phyloP scores from a whole-genome alignment of 352 stramenopile genomes.

The Phytopythium delawarense region DNA sequence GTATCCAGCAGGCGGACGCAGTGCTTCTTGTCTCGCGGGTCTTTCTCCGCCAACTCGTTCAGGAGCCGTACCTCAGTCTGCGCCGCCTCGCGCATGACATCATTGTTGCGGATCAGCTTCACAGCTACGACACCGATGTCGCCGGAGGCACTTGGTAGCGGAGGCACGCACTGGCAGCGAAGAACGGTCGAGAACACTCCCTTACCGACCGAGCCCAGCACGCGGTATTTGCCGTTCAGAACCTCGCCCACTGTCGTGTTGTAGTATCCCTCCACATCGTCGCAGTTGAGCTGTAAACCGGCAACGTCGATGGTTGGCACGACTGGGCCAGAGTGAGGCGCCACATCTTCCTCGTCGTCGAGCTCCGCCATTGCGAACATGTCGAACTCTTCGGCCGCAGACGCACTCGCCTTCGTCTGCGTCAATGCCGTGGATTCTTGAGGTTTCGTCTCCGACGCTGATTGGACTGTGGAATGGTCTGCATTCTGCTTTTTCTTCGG shows the following conservation, averaged over 20 bases:
- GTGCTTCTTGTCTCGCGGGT: constrained; percentile 79
- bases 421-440: constrained; percentile 4
- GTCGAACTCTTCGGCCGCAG: constrained; percentile 71
- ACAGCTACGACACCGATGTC: constrained; percentile 54
- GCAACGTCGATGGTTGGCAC: constrained; percentile 33
- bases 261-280: constrained; percentile 98
- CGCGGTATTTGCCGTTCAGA: constrained; percentile 89
- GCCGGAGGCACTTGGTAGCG: constrained; percentile 14
- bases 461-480: neutral
- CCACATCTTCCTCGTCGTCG: constrained; percentile 31
- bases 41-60: constrained; percentile 60
- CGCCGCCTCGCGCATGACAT: constrained; percentile 97
- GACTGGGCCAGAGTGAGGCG: constrained; percentile 19
- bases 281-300: constrained; percentile 87
- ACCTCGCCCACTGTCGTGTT: constrained; percentile 93
- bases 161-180: constrained; percentile 82
- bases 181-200: constrained; percentile 98
- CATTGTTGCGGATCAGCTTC: constrained; percentile 95
- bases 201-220: constrained; percentile 94
- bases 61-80: constrained; percentile 82
- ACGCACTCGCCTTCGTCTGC: constrained; percentile 10
- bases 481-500: neutral
- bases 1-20: constrained; percentile 79
- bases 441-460: constrained; percentile 1
- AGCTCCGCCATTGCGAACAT: constrained; percentile 83